Percentiles rank a stretch among this genome's conserved stretches.
Conservation (phyloP, 352 stramenopile genomes). For the Hyaloperonospora brassicae region DNA sequence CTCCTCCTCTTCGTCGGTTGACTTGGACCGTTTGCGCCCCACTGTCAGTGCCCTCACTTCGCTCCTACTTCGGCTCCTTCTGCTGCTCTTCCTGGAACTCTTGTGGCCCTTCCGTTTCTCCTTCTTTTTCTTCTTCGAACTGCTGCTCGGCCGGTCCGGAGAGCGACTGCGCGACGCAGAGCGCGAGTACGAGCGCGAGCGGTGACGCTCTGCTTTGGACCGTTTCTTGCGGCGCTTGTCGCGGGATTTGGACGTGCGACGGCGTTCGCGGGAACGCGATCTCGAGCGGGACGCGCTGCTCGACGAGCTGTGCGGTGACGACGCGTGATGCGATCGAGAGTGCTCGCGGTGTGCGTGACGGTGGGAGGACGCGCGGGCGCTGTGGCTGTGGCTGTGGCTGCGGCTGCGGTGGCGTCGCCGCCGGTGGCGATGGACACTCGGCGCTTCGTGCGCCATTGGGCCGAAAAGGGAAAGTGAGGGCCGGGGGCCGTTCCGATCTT, state of each 20-base stretch:
- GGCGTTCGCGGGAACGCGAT: constrained; percentile 32
- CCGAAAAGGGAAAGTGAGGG: constrained; percentile 20
- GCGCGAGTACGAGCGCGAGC: constrained; percentile 12
- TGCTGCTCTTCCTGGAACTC: constrained; percentile 19
- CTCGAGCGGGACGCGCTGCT: constrained; percentile 27
- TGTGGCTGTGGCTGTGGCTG: constrained; percentile 17
- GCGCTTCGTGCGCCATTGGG: constrained; percentile 20
- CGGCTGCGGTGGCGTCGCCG: constrained; percentile 28
- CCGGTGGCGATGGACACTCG: constrained; percentile 25
- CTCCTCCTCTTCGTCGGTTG: constrained; percentile 12
- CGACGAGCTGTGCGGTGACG: constrained; percentile 18
- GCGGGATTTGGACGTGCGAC: constrained; percentile 19
- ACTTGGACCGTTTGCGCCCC: constrained; percentile 17
- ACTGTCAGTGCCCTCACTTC: constrained; percentile 3
- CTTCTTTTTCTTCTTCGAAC: constrained; percentile 25
- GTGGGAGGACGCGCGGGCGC: constrained; percentile 14
- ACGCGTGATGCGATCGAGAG: constrained; percentile 28
- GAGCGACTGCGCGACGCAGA: constrained; percentile 33
- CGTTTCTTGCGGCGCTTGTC: constrained; percentile 29
- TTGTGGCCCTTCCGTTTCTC: constrained; percentile 11
- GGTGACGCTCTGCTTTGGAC: constrained; percentile 17
- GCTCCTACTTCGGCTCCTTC: constrained; percentile 18
- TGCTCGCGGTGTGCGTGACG: constrained; percentile 23
- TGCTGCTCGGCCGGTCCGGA: constrained; percentile 10
- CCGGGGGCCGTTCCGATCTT: constrained; percentile 13